Conservation (phyloP, 148 eudicot species). For the Pouteria glomerata region DNA sequence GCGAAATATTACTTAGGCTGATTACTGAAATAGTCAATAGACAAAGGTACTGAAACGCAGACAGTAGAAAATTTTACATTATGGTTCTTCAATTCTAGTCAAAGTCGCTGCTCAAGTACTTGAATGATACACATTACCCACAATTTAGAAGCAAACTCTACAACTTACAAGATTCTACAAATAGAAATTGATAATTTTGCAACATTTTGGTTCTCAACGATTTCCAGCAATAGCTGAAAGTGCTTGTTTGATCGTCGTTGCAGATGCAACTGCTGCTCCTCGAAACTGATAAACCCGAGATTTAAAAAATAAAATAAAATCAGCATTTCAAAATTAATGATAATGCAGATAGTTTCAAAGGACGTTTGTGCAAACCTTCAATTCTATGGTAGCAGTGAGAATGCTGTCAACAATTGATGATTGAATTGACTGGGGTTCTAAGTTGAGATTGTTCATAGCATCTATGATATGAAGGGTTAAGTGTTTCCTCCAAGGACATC, state of each 20-base stretch:
- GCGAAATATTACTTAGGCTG: too few species aligned
- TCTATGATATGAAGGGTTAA: conserved; percentile 44
- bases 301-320: conserved; percentile 8
- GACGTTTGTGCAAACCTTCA: conserved; percentile 49
- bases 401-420: conserved; percentile 41
- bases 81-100: background rate
- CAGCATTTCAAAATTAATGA: background rate
- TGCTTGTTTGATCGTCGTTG: conserved; percentile 39
- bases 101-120: background rate
- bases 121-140: background rate
- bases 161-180: background rate
- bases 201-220: conserved; percentile 12
- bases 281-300: too few species aligned
- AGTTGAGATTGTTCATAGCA: conserved; percentile 30
- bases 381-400: conserved; percentile 35
- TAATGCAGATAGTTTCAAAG: too few species aligned
- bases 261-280: conserved; percentile 41
- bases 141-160: too few species aligned
- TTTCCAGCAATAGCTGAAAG: conserved; percentile 28
- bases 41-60: background rate
- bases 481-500: conserved; percentile 43
- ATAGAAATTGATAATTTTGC: background rate
- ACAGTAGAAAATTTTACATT: background rate
- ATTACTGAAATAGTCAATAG: too few species aligned
- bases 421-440: conserved; percentile 47